Evolutionary conservation across 148 eudicot species (phyloP).

Genomic region (Arbutus unedo): DNA sequence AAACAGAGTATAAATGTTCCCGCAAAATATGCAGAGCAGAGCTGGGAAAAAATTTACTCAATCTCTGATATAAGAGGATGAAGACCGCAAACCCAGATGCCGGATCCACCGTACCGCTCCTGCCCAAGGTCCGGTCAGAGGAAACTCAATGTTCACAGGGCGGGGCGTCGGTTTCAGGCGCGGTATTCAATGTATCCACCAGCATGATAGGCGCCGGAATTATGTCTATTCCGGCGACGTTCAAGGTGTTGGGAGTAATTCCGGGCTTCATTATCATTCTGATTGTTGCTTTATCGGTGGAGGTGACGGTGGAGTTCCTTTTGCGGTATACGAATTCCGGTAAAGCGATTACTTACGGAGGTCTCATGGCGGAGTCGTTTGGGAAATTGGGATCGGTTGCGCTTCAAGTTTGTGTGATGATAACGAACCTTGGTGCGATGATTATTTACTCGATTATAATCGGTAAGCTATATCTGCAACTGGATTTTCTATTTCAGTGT

Average conservation of each 20-base stretch:
- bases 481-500: not conserved
- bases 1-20: not conserved
- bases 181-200: slow-evolving; percentile 79
- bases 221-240: slow-evolving; percentile 93
- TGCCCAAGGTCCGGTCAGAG: slow-evolving; percentile 22
- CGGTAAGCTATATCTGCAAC: slow-evolving; percentile 37
- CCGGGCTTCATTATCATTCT: slow-evolving; percentile 59
- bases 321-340: slow-evolving; percentile 59
- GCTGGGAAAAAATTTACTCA: not conserved
- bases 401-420: slow-evolving; percentile 64
- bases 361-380: slow-evolving; percentile 82
- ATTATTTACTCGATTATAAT: slow-evolving; percentile 73
- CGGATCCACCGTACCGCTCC: slow-evolving; percentile 28
- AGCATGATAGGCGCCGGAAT: slow-evolving; percentile 91
- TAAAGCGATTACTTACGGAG: slow-evolving; percentile 55
- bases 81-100: slow-evolving; percentile 17
- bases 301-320: slow-evolving; percentile 68
- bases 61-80: slow-evolving; percentile 7
- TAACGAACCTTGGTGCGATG: slow-evolving; percentile 71
- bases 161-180: slow-evolving; percentile 53
- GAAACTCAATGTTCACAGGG: not conserved
- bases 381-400: slow-evolving; percentile 62
- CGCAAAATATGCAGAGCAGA: not conserved
- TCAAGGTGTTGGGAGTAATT: slow-evolving; percentile 67
- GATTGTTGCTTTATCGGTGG: slow-evolving; percentile 55